These are phyloP conservation scores for Leccinum rimulosum DNA, from an alignment of 768 basidiomycete species.

Conservation along the genomic window DNA sequence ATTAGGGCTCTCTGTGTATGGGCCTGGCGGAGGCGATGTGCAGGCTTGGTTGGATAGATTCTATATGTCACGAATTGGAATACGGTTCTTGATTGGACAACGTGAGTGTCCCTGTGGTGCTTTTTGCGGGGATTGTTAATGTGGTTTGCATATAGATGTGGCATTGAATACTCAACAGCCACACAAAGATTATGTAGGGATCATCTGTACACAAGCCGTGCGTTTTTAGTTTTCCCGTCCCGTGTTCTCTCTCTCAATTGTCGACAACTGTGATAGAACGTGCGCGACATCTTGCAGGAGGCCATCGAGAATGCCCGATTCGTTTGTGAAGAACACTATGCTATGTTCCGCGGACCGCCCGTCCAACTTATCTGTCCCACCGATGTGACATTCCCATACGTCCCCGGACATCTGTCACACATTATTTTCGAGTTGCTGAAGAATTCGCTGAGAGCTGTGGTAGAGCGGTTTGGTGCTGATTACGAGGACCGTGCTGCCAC, in stretches of 20 bases:
- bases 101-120: constrained; percentile 48
- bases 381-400: constrained; percentile 86
- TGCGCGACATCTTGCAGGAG: constrained; percentile 97
- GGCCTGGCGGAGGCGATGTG: constrained; percentile 78
- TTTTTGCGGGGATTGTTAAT: background rate
- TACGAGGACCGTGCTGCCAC: constrained; percentile 48
- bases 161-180: constrained; percentile 90
- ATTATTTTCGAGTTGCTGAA: constrained; percentile 97
- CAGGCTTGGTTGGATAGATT: constrained; percentile 97
- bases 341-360: constrained; percentile 93
- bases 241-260: background rate
- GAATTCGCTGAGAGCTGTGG: constrained; percentile 95
- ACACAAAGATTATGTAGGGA: constrained; percentile 91
- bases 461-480: constrained; percentile 86
- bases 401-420: constrained; percentile 94
- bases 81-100: constrained; percentile 95
- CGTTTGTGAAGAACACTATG: constrained; percentile 94
- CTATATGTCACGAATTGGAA: constrained; percentile 93
- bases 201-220: constrained; percentile 91
- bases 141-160: constrained; percentile 58
- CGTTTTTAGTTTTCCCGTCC: constrained; percentile 27
- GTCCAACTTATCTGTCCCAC: constrained; percentile 94
- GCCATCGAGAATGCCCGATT: constrained; percentile 96
- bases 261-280: constrained; percentile 52
- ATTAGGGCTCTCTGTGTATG: constrained; percentile 34